phyloP scores from a whole-genome alignment of 2,329 filamentous ascomycete genomes.

The Coccinonectria pachysandricola region DNA sequence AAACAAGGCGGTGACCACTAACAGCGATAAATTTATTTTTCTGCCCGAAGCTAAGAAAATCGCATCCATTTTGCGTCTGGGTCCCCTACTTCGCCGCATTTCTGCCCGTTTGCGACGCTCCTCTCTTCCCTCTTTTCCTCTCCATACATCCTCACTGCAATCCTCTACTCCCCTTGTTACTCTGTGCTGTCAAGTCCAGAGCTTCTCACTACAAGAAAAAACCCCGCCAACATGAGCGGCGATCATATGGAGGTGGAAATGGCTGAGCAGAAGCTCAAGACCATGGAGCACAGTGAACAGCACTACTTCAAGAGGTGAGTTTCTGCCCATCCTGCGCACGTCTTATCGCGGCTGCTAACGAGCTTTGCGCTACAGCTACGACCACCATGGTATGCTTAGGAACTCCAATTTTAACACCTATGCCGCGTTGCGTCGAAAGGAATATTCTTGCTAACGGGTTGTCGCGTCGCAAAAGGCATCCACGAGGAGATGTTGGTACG shows the following conservation, averaged over 20 bases:
- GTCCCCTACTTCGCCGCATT: slow-evolving; percentile 7
- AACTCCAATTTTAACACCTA: slow-evolving; percentile 18
- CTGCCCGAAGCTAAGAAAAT: slow-evolving; percentile 19
- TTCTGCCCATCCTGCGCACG: slow-evolving; percentile 2
- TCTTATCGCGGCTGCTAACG: slow-evolving; percentile 24
- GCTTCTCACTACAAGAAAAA: too few relatives aligned
- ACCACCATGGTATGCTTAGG: slow-evolving; percentile 71
- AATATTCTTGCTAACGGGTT: slow-evolving; percentile 9
- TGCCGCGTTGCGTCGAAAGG: slow-evolving; percentile 2
- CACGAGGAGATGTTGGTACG: slow-evolving; percentile 97
- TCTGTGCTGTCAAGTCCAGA: background rate
- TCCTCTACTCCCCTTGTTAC: slow-evolving; percentile 2
- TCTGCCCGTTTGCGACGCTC: slow-evolving; percentile 11
- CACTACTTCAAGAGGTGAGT: slow-evolving; percentile 96
- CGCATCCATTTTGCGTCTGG: slow-evolving; percentile 11
- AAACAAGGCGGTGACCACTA: too few relatives aligned
- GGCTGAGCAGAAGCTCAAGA: slow-evolving; percentile 54
- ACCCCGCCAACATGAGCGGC: slow-evolving; percentile 31
- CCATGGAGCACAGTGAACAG: slow-evolving; percentile 87
- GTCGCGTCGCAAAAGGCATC: slow-evolving; percentile 55
- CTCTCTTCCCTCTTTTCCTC: slow-evolving; percentile 4
- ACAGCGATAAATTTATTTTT: slow-evolving; percentile 22
- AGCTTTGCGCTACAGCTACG: slow-evolving; percentile 55
- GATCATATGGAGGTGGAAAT: slow-evolving; percentile 49
- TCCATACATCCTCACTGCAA: background rate